Base-by-base conservation (phyloP, 2,329 filamentous ascomycete species). In the Paraconiothyrium brasiliense region DNA sequence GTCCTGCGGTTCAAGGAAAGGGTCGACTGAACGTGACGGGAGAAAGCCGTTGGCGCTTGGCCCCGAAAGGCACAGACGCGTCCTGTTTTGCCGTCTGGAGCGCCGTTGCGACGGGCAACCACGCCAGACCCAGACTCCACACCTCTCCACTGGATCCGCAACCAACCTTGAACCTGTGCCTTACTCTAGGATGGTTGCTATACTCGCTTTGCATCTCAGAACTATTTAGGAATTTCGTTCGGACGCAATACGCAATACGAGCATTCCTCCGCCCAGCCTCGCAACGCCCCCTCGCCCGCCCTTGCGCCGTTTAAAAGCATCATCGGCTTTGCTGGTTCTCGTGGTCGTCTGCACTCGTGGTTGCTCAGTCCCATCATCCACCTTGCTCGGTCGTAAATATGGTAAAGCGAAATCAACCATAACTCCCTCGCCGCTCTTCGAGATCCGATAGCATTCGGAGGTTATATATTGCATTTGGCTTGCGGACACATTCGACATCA, bases 51-150 rank as follows among this genome's bases (percentile, higher is more conserved):
- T 55, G 55, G 57, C 56, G 55, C 41, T 62, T 64, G 61, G 57
- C 16, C 57, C 62, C 57, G 52, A 49, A 30, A 50, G 50, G 62
- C 58, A 67, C 58, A 56, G 64, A 63, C 63, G 65, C 52, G 46
- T 43, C 47, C 41, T 59, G 41, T 59, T 59, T n/a, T 54, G 39
- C 30, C 41, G 39, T 63, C 60, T 58, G 57, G 52, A 52, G n/a
- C 20, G 7, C 30, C 37, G 64, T 66, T 62, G 59, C 63, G 59
- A 46, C 57, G 64, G 64, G 63, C 61, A 66, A 66, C 63, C 63
- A 34, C 51, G 7, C n/a, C 24, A 44, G 11, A 14, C 10, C 10
- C 35, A 37, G 10, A 14, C 8, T 37, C 35, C 35, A 24, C 20
- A 46, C n/a, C 20, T 46, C 4, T 22, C n/a, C 43, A 20, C 43